Conservation (phyloP, 208 protist genomes). For the Phytomonas serpens region DNA sequence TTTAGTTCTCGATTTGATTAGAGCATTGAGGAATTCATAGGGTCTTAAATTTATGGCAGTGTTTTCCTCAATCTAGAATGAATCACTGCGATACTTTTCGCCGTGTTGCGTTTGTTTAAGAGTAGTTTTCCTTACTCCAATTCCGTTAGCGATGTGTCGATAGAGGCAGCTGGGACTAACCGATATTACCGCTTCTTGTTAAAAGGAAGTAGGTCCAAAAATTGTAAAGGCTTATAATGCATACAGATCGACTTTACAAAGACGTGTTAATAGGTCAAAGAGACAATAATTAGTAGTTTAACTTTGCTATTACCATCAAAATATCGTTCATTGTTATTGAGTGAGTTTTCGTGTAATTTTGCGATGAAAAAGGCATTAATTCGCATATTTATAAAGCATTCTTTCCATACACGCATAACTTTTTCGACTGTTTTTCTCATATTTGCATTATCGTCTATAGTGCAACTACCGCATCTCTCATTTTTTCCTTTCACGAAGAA, state of each 20-base stretch:
- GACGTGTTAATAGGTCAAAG: not conserved
- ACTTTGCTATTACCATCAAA: conserved; percentile 2
- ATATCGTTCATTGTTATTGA: not conserved
- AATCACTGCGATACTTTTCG: not conserved
- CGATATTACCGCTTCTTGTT: not conserved
- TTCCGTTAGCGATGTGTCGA: not conserved
- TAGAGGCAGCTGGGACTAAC: not conserved
- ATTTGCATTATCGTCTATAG: not conserved
- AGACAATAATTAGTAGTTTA: not conserved
- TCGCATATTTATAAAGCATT: conserved; percentile 3
- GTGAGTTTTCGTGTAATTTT: not conserved
- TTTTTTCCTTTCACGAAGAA: not conserved
- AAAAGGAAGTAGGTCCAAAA: not conserved
- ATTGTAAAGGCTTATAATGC: not conserved
- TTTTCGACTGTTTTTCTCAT: not conserved
- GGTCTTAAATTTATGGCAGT: not conserved
- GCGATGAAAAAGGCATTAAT: conserved; percentile 1
- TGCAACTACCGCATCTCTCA: not conserved
- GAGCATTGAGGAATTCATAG: not conserved
- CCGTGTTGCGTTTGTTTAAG: not conserved
- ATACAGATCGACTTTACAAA: not conserved
- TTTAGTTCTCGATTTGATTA: not conserved
- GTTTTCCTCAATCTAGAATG: not conserved
- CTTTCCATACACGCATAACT: not conserved
- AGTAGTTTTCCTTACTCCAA: not conserved